Evolutionary conservation across 2,329 filamentous ascomycete species (phyloP).

Genomic region (Phialemoniopsis sp.): DNA sequence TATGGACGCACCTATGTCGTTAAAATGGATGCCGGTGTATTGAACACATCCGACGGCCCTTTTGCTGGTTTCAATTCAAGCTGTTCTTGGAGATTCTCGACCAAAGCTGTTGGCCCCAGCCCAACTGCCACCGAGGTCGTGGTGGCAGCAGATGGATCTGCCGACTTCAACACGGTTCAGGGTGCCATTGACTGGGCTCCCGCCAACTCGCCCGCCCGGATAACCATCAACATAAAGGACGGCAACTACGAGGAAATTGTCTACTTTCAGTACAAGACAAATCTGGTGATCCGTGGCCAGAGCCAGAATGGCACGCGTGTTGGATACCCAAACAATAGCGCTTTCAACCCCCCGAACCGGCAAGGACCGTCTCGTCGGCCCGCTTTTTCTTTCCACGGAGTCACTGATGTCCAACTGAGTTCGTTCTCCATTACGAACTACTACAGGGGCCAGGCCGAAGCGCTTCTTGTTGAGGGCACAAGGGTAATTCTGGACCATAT

Average conservation of each 20-base stretch:
- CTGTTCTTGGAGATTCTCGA: constrained; percentile 5
- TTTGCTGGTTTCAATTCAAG: constrained; percentile 3
- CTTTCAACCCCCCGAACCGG: constrained; percentile 7
- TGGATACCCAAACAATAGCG: constrained; percentile 8
- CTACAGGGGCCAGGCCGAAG: constrained; percentile 6
- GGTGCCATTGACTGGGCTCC: constrained; percentile 7
- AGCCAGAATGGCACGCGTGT: constrained; percentile 3
- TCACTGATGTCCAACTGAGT: constrained; percentile 3
- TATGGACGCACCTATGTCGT: constrained; percentile 5
- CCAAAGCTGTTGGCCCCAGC: constrained; percentile 1
- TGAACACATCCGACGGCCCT: neutral
- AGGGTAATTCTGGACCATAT: constrained; percentile 3
- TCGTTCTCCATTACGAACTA: constrained; percentile 7
- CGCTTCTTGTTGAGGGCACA: constrained; percentile 4
- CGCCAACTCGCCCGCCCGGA: neutral
- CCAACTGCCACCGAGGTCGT: neutral
- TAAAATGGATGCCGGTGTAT: constrained; percentile 2
- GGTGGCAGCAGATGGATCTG: constrained; percentile 5
- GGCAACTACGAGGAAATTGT: constrained; percentile 6
- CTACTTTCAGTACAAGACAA: constrained; percentile 7
- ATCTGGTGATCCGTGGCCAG: constrained; percentile 2
- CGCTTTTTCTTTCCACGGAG: constrained; percentile 6
- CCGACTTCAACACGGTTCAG: constrained; percentile 8
- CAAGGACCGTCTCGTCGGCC: constrained; percentile 5
- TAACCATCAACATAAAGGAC: constrained; percentile 3